Base-by-base conservation (phyloP, 495 filamentous ascomycete species). In the Hyaloscypha variabilis region DNA sequence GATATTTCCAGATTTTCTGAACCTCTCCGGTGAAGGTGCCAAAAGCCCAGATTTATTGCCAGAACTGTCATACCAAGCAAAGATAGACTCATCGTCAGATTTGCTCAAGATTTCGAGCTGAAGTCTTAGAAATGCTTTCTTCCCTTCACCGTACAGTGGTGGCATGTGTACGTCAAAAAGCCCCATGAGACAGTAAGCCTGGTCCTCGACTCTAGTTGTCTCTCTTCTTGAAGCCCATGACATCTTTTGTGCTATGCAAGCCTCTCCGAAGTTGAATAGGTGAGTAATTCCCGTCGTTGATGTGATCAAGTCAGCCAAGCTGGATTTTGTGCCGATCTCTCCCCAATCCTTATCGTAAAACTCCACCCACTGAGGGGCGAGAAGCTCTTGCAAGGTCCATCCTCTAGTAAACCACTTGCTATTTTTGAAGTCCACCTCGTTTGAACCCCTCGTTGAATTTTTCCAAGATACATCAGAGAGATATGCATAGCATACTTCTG, bases 371-470 rank as follows among this genome's bases (percentile, higher is more conserved):
- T 14, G 21, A 11, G 51, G 51, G 21, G 51, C n/a, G 25, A 53
- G 51, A 23, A 53, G 51, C 25, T 53, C 51, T 24, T 53, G 51
- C 2, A 53, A 21, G 2, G 51, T 53, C 51, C 51, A 53, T 2
- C 51, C 51, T 53, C 51, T 24, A 14, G 51, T 53, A 24, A 53
- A 53, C 51, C 51, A 53, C 17, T 53, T 25, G 17, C 51, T 53
- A 14, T 4, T 8, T 10, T 14, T 2, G 21, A 53, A 53, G 17
- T 53, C 24, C 23, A 8, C 2, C 8, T 28, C 51, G 10, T 24
- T 8, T 25, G 4, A 8, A 11, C 24, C 6, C 8, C 25, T 53
- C 8, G 2, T 25, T 21, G 14, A 24, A 25, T 24, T 21, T 21
- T 24, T 8, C 25, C 8, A 8, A 11, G 8, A 19, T 25, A 53